Evolutionary conservation across 73 alveolate genomes (phyloP).

Genomic region (Uronychia binucleata): DNA sequence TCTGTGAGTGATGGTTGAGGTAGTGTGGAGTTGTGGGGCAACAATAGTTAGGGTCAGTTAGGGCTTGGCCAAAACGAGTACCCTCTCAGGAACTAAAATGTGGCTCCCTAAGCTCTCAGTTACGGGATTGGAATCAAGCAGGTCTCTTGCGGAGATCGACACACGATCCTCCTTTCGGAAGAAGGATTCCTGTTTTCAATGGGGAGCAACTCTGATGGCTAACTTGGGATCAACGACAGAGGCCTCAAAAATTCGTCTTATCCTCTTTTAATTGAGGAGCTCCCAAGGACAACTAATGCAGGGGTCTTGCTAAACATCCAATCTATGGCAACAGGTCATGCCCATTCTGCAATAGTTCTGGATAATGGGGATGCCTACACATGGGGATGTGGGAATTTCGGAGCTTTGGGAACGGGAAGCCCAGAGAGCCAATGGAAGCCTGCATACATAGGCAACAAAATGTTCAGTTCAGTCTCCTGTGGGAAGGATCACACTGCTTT

Average conservation of each 20-base stretch:
- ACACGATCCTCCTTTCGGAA: background rate
- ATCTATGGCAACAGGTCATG: background rate
- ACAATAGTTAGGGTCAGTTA: background rate
- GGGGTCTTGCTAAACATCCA: too few relatives aligned
- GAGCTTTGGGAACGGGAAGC: background rate
- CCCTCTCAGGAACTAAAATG: background rate
- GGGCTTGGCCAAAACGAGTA: background rate
- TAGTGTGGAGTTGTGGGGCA: too few relatives aligned
- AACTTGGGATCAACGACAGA: too few relatives aligned
- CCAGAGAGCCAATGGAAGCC: background rate
- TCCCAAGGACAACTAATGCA: too few relatives aligned
- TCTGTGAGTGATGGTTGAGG: too few relatives aligned
- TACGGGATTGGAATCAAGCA: background rate
- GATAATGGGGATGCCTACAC: background rate
- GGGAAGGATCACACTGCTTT: background rate
- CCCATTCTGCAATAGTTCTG: background rate
- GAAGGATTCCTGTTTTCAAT: background rate
- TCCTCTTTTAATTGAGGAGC: too few relatives aligned
- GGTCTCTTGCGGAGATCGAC: background rate
- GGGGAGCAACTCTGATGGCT: too few relatives aligned
- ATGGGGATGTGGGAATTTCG: background rate
- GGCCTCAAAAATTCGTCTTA: too few relatives aligned
- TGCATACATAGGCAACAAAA: background rate
- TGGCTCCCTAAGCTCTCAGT: background rate
- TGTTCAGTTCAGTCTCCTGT: background rate